These are phyloP conservation scores for Fusarium musae DNA, from an alignment of 2,329 filamentous ascomycete genomes.

Conservation along the genomic window DNA sequence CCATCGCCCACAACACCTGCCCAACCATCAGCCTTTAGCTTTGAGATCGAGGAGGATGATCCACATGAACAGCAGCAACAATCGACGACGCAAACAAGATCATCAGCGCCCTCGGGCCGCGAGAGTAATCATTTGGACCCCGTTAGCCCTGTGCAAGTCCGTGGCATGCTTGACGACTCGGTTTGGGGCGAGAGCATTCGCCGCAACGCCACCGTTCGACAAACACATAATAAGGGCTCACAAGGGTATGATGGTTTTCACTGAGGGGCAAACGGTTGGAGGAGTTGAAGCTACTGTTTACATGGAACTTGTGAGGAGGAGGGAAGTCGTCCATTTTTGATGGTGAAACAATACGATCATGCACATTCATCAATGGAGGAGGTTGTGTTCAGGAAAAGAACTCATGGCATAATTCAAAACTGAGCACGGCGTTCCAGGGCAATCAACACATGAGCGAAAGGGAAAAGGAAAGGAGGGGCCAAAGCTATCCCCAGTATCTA, in stretches of 20 bases:
- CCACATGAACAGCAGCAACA: constrained; percentile 40
- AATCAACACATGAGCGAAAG: constrained; percentile 14
- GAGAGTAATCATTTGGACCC: constrained; percentile 60
- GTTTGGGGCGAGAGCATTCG: constrained; percentile 94
- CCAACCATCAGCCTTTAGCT: constrained; percentile 69
- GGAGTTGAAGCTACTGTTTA: constrained; percentile 26
- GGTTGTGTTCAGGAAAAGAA: constrained; percentile 1
- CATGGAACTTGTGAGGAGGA: background rate
- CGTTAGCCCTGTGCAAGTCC: constrained; percentile 72
- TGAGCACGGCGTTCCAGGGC: constrained; percentile 39
- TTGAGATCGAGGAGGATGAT: constrained; percentile 63
- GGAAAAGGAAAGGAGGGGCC: background rate
- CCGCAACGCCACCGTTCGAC: constrained; percentile 79
- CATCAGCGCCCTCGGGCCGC: constrained; percentile 62
- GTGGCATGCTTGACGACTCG: constrained; percentile 87
- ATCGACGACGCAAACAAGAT: constrained; percentile 53
- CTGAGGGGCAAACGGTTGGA: constrained; percentile 29
- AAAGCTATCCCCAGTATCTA: background rate
- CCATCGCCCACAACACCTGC: constrained; percentile 54
- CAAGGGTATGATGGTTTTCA: constrained; percentile 47
- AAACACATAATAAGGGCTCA: constrained; percentile 52
- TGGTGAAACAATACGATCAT: constrained; percentile 19
- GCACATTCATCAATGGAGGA: constrained; percentile 16
- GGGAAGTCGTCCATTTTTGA: background rate
- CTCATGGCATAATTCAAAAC: constrained; percentile 23